Evolutionary conservation across 2,329 filamentous ascomycete species (phyloP).

Genomic region (Cercospora sesami): DNA sequence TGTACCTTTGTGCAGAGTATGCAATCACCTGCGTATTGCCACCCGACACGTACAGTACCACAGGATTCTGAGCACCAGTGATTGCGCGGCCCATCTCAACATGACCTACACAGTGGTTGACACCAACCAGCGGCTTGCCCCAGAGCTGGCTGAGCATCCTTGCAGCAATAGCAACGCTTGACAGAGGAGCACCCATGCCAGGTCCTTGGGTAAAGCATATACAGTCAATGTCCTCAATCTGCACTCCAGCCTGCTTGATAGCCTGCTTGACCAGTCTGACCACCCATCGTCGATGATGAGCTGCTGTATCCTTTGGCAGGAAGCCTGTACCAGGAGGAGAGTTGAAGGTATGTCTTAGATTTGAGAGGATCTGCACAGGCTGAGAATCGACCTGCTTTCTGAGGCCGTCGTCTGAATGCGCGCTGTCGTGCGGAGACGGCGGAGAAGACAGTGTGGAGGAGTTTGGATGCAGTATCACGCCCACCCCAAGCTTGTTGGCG

Average conservation of each 20-base stretch:
- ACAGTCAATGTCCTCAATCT: conserved; percentile 72
- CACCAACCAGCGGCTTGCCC: conserved; percentile 84
- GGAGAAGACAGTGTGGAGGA: conserved; percentile 33
- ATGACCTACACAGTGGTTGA: conserved; percentile 97
- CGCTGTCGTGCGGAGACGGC: conserved; percentile 39
- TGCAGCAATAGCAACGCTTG: conserved; percentile 81
- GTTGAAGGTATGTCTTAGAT: conserved; percentile 90
- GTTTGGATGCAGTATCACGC: conserved; percentile 77
- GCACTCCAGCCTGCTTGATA: conserved; percentile 66
- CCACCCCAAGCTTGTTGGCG: conserved; percentile 95
- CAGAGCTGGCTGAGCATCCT: conserved; percentile 80
- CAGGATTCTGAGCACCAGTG: conserved; percentile 84
- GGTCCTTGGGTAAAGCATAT: conserved; percentile 95
- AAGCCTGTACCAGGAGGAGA: conserved; percentile 92
- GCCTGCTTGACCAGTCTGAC: conserved; percentile 77
- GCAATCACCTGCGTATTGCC: conserved; percentile 98
- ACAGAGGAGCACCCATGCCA: conserved; percentile 92
- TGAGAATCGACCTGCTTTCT: conserved; percentile 31
- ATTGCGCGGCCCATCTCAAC: conserved; percentile 98
- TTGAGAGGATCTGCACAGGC: conserved; percentile 74
- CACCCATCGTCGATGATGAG: conserved; percentile 86
- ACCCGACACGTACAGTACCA: conserved; percentile 92
- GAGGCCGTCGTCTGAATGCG: conserved; percentile 36
- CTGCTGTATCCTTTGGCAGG: conserved; percentile 91
- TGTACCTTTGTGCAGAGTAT: conserved; percentile 89